Evolutionary conservation across 768 basidiomycete species (phyloP).

Genomic region (Suillus cothurnatus): DNA sequence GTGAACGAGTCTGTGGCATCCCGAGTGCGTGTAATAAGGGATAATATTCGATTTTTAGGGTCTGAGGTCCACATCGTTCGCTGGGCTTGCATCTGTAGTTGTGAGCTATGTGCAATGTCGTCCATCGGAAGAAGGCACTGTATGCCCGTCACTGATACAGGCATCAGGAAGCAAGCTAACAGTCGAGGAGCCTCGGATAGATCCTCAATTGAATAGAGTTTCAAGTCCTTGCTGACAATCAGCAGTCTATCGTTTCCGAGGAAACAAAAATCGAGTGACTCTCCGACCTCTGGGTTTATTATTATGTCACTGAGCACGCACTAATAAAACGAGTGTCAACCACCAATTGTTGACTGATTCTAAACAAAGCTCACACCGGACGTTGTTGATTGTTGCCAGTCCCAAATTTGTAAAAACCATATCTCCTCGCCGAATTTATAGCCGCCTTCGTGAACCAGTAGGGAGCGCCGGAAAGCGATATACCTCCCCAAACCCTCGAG

Average conservation of each 20-base stretch:
- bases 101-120: background rate
- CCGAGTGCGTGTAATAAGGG: background rate
- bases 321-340: background rate
- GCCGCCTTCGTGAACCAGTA: background rate
- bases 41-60: conserved; percentile 5
- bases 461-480: conserved; percentile 4
- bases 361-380: conserved; percentile 1
- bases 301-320: background rate
- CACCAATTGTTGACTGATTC: background rate
- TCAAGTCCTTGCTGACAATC: conserved; percentile 1
- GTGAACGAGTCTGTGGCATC: background rate
- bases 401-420: conserved; percentile 10
- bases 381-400: conserved; percentile 7
- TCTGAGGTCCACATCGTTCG: conserved; percentile 3
- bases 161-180: background rate
- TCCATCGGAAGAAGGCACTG: background rate
- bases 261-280: conserved; percentile 8
- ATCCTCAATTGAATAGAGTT: conserved; percentile 8
- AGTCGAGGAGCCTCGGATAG: background rate
- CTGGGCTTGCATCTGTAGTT: background rate
- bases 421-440: background rate
- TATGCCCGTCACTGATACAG: background rate
- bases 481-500: background rate
- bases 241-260: conserved; percentile 9
- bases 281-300: background rate